Conservation (phyloP, 345 rosid species). For the Heritiera littoralis region DNA sequence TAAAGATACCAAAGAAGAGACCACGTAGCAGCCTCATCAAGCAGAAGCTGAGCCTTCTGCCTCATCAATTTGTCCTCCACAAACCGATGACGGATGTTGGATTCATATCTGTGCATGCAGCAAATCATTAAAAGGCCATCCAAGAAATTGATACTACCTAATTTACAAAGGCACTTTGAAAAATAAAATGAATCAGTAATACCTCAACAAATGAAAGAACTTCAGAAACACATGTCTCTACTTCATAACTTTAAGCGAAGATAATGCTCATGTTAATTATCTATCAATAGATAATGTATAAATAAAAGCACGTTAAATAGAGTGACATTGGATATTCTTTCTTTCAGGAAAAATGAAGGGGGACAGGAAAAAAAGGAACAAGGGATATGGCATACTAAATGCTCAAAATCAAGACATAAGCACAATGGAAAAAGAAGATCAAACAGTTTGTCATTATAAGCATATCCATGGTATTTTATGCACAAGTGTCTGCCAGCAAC, state of each 20-base stretch:
- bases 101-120: slow-evolving; percentile 59
- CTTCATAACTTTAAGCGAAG: neutral
- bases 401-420: neutral
- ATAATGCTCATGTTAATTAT: neutral
- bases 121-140: slow-evolving; percentile 19
- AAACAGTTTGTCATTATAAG: neutral
- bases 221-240: neutral
- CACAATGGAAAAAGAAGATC: neutral
- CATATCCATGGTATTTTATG: neutral
- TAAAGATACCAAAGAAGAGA: slow-evolving; percentile 93
- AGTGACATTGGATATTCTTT: neutral
- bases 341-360: neutral
- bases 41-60: slow-evolving; percentile 90
- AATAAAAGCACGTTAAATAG: neutral
- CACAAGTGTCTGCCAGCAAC: neutral
- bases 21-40: slow-evolving; percentile 99
- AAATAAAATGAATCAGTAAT: neutral
- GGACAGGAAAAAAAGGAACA: neutral
- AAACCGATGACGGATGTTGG: slow-evolving; percentile 63
- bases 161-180: neutral
- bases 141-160: neutral
- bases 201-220: neutral
- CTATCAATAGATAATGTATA: neutral
- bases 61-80: slow-evolving; percentile 94
- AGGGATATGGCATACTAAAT: neutral